phyloP scores from a whole-genome alignment of 2,329 filamentous ascomycete genomes.

The Exserohilum turcica region DNA sequence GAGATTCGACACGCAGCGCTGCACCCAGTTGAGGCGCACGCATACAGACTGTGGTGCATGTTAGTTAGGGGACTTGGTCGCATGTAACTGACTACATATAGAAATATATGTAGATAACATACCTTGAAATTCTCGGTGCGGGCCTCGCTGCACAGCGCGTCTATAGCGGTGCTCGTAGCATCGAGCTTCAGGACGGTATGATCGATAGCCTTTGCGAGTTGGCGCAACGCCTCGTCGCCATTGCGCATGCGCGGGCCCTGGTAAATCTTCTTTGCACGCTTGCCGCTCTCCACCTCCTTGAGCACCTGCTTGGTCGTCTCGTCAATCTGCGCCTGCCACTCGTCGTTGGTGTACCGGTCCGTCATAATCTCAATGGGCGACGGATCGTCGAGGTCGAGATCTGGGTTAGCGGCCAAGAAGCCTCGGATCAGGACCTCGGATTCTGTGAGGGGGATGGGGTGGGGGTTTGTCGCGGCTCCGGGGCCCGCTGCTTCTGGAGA shows the following conservation, averaged over 20 bases:
- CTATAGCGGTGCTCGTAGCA: constrained; percentile 56
- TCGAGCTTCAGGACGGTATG: constrained; percentile 59
- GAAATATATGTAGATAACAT: constrained; percentile 14
- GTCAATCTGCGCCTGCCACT: constrained; percentile 52
- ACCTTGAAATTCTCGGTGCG: constrained; percentile 54
- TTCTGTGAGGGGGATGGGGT: constrained; percentile 36
- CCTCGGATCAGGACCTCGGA: constrained; percentile 42
- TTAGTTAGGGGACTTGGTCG: background rate
- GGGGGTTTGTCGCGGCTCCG: constrained; percentile 17
- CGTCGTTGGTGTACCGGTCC: constrained; percentile 52
- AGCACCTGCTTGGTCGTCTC: constrained; percentile 41
- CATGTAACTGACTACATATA: background rate
- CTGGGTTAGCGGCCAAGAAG: constrained; percentile 42
- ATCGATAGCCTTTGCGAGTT: constrained; percentile 51
- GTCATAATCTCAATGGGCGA: constrained; percentile 45
- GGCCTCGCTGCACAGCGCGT: constrained; percentile 62
- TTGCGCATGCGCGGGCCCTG: constrained; percentile 35
- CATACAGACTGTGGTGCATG: constrained; percentile 56
- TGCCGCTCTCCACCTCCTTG: constrained; percentile 33
- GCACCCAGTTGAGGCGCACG: constrained; percentile 60
- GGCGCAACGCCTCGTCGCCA: constrained; percentile 31
- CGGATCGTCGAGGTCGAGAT: constrained; percentile 32
- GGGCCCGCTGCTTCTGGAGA: constrained; percentile 10
- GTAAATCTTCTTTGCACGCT: constrained; percentile 36
- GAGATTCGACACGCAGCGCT: constrained; percentile 56